Base-by-base conservation (phyloP, 2,329 filamentous ascomycete genomes). In the Penicillium sp. region DNA sequence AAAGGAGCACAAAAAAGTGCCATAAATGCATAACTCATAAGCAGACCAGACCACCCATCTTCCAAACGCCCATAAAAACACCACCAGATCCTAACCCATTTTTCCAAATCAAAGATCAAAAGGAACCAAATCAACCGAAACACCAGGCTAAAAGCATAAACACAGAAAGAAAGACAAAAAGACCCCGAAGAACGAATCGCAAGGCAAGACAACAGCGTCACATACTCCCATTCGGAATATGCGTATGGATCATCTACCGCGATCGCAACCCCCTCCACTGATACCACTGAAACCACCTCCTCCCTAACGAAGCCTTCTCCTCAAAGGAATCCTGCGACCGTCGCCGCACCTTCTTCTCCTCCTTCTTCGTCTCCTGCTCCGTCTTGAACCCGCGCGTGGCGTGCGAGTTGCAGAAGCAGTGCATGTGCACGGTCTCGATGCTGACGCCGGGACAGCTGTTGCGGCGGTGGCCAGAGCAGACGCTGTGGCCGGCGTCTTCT, bases 321-420 rank as follows among this genome's bases (percentile, higher is more conserved):
- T 69, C 63, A 31, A 66, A 20, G 11, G 66, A 67, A 20, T 69
- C 64, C 20, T 69, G 57, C 31, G 65, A 69, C 22, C 59, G 64
- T 6, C 67, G 67, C 6, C 62, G 58, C 11, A 59, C 55, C 60
- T 67, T 70, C 4, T 65, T 50, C 31, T 67, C 60, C 41, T 61
- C 56, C 58, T 69, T 71, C 58, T 66, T 66, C n/a, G 59, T 67
- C 55, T 73, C 71, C 38, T 71, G 71, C 66, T 74, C 70, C 2
- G 68, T 66, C 59, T 66, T 71, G 63, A 73, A 76, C 25, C 67
- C 66, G 20, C 61, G 72, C 10, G 67, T 72, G 28, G 73, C 74
- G 47, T 77, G 75, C 2, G 62, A 61, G 57, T 74, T 66, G 63
- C 75, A 77, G 65, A 75, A 77, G 54, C 74, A 76, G 45, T 77